These are phyloP conservation scores for Neoascochyta sp. DNA, from an alignment of 2,329 filamentous ascomycete genomes.

Conservation along the genomic window DNA sequence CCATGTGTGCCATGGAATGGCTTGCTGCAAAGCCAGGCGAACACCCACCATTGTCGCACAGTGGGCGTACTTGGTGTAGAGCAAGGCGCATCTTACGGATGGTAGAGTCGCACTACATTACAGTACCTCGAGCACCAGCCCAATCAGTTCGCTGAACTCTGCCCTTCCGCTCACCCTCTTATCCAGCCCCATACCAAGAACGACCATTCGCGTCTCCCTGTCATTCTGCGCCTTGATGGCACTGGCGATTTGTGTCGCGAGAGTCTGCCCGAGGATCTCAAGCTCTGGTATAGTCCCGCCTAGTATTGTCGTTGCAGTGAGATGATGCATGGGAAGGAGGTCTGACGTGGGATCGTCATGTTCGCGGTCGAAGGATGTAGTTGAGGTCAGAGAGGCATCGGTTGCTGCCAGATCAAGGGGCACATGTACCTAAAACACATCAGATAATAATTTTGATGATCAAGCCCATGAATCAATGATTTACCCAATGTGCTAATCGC, in stretches of 20 bases:
- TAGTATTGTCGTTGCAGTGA: slow-evolving; percentile 82
- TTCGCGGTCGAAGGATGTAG: slow-evolving; percentile 46
- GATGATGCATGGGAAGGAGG: slow-evolving; percentile 71
- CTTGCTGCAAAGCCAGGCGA: too few relatives aligned
- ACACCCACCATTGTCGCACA: too few relatives aligned
- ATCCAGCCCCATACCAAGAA: slow-evolving; percentile 57
- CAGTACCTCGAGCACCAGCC: slow-evolving; percentile 39
- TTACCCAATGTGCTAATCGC: slow-evolving; percentile 85
- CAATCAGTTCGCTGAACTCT: slow-evolving; percentile 44
- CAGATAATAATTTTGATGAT: too few relatives aligned
- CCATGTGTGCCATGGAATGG: too few relatives aligned
- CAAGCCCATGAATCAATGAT: too few relatives aligned
- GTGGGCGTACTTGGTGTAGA: too few relatives aligned
- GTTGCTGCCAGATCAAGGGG: slow-evolving; percentile 67
- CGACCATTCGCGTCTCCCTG: slow-evolving; percentile 55
- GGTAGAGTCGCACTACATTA: too few relatives aligned
- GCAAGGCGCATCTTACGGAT: too few relatives aligned
- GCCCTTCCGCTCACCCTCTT: slow-evolving; percentile 49
- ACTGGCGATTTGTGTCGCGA: slow-evolving; percentile 85
- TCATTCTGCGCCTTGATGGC: slow-evolving; percentile 69
- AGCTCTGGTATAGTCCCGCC: slow-evolving; percentile 76
- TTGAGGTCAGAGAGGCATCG: slow-evolving; percentile 56
- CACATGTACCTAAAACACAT: slow-evolving; percentile 70
- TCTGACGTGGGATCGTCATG: slow-evolving; percentile 33
- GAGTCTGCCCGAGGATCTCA: slow-evolving; percentile 80